These are phyloP conservation scores for Moesziomyces sp. DNA, from an alignment of 1,284 basidiomycete genomes.

Conservation along the genomic window DNA sequence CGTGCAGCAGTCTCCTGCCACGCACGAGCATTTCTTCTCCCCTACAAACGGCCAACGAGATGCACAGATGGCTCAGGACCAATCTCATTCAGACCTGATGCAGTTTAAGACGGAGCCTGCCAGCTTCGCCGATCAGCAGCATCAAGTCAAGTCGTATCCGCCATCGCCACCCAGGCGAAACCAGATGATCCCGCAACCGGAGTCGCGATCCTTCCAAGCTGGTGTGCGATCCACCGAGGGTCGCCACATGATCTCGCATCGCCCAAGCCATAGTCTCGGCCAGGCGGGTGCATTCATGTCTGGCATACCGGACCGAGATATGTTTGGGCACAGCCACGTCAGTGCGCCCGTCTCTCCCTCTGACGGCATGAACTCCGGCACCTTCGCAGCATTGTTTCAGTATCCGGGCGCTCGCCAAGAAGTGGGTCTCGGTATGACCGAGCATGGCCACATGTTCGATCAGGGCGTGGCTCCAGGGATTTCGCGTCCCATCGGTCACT, in stretches of 20 bases:
- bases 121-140: constrained; percentile 3
- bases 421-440: constrained; percentile 5
- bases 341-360: constrained; percentile 45
- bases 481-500: constrained; percentile 4
- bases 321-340: constrained; percentile 17
- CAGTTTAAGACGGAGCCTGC: constrained; percentile 14
- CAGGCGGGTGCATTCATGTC: constrained; percentile 41
- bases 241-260: constrained; percentile 28
- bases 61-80: constrained; percentile 1
- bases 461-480: constrained; percentile 5
- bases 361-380: constrained; percentile 11
- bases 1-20: constrained; percentile 1
- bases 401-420: constrained; percentile 17
- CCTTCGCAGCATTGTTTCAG: constrained; percentile 15
- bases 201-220: neutral
- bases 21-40: constrained; percentile 4
- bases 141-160: constrained; percentile 32
- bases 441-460: constrained; percentile 16
- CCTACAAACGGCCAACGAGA: neutral
- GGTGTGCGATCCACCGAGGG: constrained; percentile 4
- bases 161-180: constrained; percentile 20
- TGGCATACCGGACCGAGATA: constrained; percentile 7
- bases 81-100: neutral
- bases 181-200: constrained; percentile 15
- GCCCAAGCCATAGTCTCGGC: constrained; percentile 43